Evolutionary conservation across 768 basidiomycete species (phyloP).

Genomic region (Termitomyces sp.): DNA sequence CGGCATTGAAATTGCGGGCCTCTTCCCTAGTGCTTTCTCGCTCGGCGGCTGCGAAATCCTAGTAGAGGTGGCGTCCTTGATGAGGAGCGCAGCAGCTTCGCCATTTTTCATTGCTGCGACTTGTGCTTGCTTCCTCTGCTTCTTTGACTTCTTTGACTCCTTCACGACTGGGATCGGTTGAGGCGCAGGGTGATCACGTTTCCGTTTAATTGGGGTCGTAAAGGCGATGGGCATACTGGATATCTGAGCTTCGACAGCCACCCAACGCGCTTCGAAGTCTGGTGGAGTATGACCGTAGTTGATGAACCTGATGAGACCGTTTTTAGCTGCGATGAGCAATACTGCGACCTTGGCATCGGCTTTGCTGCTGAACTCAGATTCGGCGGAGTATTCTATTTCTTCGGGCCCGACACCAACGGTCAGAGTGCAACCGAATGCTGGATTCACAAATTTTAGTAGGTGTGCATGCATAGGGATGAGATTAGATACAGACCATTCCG

Average conservation of each 20-base stretch:
- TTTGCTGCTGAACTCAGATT: slow-evolving; percentile 1
- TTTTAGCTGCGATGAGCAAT: not conserved
- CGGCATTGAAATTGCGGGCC: not conserved
- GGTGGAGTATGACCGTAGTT: not conserved
- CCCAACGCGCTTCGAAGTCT: not conserved
- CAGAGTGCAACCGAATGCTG: not conserved
- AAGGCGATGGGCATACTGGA: not conserved
- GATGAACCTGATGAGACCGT: not conserved
- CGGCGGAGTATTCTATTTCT: not conserved
- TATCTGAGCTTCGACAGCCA: not conserved
- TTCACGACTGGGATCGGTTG: not conserved
- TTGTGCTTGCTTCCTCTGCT: not conserved
- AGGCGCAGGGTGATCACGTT: not conserved
- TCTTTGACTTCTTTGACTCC: not conserved
- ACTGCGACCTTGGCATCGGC: not conserved
- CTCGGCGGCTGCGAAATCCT: not conserved
- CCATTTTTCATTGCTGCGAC: not conserved
- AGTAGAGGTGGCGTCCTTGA: not conserved
- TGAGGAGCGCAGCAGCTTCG: not conserved
- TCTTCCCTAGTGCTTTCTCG: not conserved
- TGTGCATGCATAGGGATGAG: not conserved
- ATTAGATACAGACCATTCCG: not conserved
- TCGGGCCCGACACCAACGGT: not conserved
- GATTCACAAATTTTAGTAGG: not conserved
- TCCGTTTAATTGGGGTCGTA: not conserved